Base-by-base conservation (phyloP, 179 eudicot genomes). In the Nepenthes alata region DNA sequence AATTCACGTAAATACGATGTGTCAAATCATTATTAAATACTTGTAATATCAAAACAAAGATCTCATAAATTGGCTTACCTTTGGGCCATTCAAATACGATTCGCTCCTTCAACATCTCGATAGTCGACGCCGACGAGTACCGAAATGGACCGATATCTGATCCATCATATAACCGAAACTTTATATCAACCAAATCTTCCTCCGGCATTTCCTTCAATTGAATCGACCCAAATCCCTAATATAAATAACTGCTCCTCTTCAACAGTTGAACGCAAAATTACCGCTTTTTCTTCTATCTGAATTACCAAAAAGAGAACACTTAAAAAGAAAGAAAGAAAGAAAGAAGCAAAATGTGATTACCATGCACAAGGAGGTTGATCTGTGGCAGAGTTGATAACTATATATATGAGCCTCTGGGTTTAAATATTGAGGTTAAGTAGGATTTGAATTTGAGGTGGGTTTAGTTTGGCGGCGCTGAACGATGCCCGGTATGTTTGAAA, bases 71-170 rank as follows among this genome's bases (percentile, higher is more conserved):
- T 6, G 59, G 39, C 36, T 9, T 52, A 89, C 98, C 96, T 86
- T 84, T 91, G 38, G 98, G 98, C 98, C 98, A 89, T 66, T 91
- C 96, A 45, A 88, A 61, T n/a, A 91, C 87, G 64, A 91, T 76
- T 62, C 91, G 66, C 69, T 91, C 96, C 75, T 91, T 91, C 60
- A 91, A 81, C 85, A 80, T 83, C 53, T 88, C 86, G 35, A 91
- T 82, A 13, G 96, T 91, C 0, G 96, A 78, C 14, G 98, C 79
- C 62, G 95, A 85, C 0, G 91, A 81, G 73, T 91, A 91, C 48
- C 78, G 85, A 74, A 89, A 86, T 3, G 95, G 98, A 57, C 96
- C 96, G 41, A 91, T 86, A 65, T 91, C 96, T 3, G 96, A 84
- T 73, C 98, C 98, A 86, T 91, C 98, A 50, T 80, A 83, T 45